Percentiles rank a stretch among this genome's conserved stretches.
Conservation (phyloP, 75 land plant genomes). For the Cunninghamia lanceolata region DNA sequence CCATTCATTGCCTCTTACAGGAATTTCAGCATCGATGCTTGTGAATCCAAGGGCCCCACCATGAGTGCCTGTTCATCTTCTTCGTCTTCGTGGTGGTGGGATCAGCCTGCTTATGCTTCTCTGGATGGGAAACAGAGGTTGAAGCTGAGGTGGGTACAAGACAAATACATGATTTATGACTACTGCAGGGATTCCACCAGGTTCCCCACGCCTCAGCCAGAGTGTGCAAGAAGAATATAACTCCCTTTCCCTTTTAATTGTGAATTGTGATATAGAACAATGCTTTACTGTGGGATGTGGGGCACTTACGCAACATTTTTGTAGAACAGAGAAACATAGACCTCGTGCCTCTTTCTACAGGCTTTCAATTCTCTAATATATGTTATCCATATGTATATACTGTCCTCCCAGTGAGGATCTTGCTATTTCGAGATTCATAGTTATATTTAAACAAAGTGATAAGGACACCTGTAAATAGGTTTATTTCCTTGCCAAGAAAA, state of each 20-base stretch:
- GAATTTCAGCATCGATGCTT: conserved; percentile 44
- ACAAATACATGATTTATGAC: conserved; percentile 57
- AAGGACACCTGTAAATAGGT: too few relatives aligned
- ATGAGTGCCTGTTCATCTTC: neutral
- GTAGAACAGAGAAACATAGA: too few relatives aligned
- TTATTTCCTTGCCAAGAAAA: too few relatives aligned
- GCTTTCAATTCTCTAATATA: too few relatives aligned
- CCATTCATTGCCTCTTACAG: conserved; percentile 38
- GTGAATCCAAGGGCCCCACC: conserved; percentile 4
- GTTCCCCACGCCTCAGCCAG: conserved; percentile 27
- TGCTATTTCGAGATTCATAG: too few relatives aligned
- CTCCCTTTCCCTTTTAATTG: neutral
- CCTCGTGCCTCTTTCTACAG: too few relatives aligned
- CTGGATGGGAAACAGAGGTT: neutral
- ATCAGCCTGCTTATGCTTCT: conserved; percentile 20
- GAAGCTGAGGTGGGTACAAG: conserved; percentile 26
- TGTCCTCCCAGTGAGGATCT: too few relatives aligned
- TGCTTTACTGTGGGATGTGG: too few relatives aligned
- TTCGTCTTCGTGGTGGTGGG: conserved; percentile 15
- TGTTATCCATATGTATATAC: too few relatives aligned
- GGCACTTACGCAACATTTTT: too few relatives aligned
- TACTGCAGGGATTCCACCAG: conserved; percentile 63
- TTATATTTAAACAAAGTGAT: too few relatives aligned
- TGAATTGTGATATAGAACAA: neutral
- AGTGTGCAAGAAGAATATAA: conserved; percentile 11